A percentile compares a stretch with the other conserved stretches of the same genome.
Conservation (phyloP, 2,329 filamentous ascomycete species). For the Penicillium sp. region DNA sequence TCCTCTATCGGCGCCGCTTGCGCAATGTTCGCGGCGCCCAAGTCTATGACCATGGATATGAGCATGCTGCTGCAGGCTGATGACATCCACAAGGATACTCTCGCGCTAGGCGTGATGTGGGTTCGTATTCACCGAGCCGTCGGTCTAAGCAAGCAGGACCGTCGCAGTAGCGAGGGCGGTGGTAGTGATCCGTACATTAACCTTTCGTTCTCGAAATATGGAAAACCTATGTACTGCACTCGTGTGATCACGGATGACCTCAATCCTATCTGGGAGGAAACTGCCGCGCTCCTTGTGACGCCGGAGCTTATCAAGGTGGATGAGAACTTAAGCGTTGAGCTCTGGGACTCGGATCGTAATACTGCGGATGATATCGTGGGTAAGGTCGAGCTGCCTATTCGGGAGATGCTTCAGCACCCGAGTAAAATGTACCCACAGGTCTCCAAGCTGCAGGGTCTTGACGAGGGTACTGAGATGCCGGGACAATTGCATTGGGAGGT, state of each 20-base stretch:
- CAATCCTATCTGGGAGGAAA: conserved; percentile 91
- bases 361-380: conserved; percentile 94
- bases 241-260: conserved; percentile 92
- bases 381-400: conserved; percentile 89
- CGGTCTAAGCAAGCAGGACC: conserved; percentile 88
- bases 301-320: conserved; percentile 88
- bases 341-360: conserved; percentile 93
- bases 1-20: conserved; percentile 86
- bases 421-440: conserved; percentile 89
- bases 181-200: conserved; percentile 96
- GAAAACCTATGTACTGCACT: conserved; percentile 96
- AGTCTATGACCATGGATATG: conserved; percentile 89
- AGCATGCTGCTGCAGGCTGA: conserved; percentile 89
- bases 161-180: conserved; percentile 75
- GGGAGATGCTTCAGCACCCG: conserved; percentile 91
- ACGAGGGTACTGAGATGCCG: conserved; percentile 83
- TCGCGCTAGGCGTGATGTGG: conserved; percentile 86
- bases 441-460: conserved; percentile 78
- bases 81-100: conserved; percentile 80
- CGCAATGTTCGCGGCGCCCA: conserved; percentile 90
- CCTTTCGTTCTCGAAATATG: conserved; percentile 91
- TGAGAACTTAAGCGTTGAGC: conserved; percentile 87
- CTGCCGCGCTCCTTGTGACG: conserved; percentile 79
- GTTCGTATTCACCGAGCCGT: conserved; percentile 85
- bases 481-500: conserved; percentile 95